A percentile compares a stretch with the other conserved stretches of the same genome.
phyloP scores from a whole-genome alignment of 306 rosid species.

The Citrullus colocynthis region DNA sequence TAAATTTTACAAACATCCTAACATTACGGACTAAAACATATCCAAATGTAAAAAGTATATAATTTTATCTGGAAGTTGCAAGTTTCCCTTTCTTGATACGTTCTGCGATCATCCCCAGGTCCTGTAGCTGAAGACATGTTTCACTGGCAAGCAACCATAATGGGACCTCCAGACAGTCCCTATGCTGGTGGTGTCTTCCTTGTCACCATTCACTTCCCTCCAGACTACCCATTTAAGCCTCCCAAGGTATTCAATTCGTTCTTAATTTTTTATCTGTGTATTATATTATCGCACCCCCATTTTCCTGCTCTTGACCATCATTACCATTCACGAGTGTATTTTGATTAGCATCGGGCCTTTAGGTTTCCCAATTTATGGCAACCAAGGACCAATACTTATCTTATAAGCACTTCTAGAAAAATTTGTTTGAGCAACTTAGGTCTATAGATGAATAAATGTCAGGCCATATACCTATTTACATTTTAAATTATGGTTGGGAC shows the following conservation, averaged over 20 bases:
- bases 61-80: not conserved
- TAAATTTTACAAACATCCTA: not conserved
- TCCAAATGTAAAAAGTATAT: not conserved
- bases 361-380: not conserved
- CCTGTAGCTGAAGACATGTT: conserved; percentile 68
- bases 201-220: conserved; percentile 57
- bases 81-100: not conserved
- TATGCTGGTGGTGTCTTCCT: conserved; percentile 62
- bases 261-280: too few species aligned
- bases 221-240: conserved; percentile 65
- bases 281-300: too few species aligned
- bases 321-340: not conserved
- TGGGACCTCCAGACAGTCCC: conserved; percentile 76
- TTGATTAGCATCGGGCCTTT: not conserved
- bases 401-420: not conserved
- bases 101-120: conserved; percentile 26
- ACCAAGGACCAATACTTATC: not conserved
- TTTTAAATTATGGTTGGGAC: not conserved
- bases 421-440: not conserved
- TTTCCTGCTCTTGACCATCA: not conserved
- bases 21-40: not conserved
- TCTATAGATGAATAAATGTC: not conserved
- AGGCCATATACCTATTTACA: not conserved
- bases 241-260: conserved; percentile 31
- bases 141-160: conserved; percentile 72